Evolutionary conservation across 768 basidiomycete species (phyloP), one percentile per base, ranked within the genome.

Genomic region (Clitopilus hobsonii): DNA sequence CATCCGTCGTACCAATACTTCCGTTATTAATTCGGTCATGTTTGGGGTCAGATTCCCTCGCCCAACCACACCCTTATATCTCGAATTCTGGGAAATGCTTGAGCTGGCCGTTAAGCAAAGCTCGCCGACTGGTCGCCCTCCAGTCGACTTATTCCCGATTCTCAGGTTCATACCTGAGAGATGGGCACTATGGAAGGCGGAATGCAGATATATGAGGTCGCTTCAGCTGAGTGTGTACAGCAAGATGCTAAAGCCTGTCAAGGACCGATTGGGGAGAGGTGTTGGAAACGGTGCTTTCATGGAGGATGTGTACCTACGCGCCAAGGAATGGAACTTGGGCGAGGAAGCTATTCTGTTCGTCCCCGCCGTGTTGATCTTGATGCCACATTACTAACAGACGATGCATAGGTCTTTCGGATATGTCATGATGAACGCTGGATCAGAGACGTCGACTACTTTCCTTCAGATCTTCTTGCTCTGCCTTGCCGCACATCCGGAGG

Each of bases 381-480:
- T 36, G 7, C 7, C 6, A 30, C 29, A 6, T 30, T 6, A 6
- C 14, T 30, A 30, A 10, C n/a, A 10, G 6, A 41, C 8, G 38
- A 6, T 41, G 38, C 8, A 18, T 45, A 45, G 41, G 2, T 8
- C 41, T 8, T 45, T 45, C 41, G 41, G 41, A 16, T 45, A 45
- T 18, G 41, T 45, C 5, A 45, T 45, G 41, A 20, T 45, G 41
- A 18, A 16, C 51, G 68, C 68, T 2, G 68, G 67, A n/a, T 63
- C 66, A 5, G 68, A 69, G 47, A 69, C 68, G 7, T 63, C 63
- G 0, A 59, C 67, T 10, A 62, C 60, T 22, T 61, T 65, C 20
- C 61, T 70, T 38, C 61, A 62, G 29, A 52, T 63, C 13, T 65
- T 68, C 49, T 36, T 71, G 22, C 60, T 67, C 1, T 61, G 61